Percentiles rank a stretch among this genome's conserved stretches.
Evolutionary conservation across 2,329 filamentous ascomycete species (phyloP).

Genomic region (Talaromyces atroroseus): DNA sequence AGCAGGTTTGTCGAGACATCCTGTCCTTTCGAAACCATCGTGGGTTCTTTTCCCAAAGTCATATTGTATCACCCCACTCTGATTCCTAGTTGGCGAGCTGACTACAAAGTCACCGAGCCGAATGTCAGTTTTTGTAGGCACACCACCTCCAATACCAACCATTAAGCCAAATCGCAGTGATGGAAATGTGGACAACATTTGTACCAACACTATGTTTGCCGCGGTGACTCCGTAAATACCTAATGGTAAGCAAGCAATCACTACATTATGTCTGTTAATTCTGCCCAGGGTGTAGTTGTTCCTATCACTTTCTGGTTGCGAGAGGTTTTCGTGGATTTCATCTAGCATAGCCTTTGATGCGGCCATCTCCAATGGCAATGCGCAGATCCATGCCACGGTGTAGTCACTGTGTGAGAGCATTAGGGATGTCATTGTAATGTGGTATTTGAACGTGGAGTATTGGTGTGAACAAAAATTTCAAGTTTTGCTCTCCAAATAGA

Average conservation of each 20-base stretch:
- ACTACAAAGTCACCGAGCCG: conserved; percentile 21
- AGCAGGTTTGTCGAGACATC: not conserved
- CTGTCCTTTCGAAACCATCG: not conserved
- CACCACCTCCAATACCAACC: conserved; percentile 35
- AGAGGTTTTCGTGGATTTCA: conserved; percentile 5
- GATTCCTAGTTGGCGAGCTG: conserved; percentile 9
- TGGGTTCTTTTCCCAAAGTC: not conserved
- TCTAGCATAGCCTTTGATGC: conserved; percentile 11
- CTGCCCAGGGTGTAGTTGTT: conserved; percentile 21
- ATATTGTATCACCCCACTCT: conserved; percentile 10
- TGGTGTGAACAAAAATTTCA: too few relatives aligned
- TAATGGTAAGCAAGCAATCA: conserved; percentile 22
- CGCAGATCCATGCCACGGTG: not conserved
- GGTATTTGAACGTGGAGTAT: too few relatives aligned
- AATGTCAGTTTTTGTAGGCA: conserved; percentile 15
- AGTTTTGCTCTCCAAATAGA: too few relatives aligned
- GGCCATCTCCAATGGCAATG: not conserved
- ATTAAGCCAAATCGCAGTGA: conserved; percentile 32
- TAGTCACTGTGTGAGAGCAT: not conserved
- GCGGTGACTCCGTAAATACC: conserved; percentile 9
- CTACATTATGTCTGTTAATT: conserved; percentile 20
- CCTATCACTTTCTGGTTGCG: conserved; percentile 13
- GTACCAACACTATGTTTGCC: not conserved
- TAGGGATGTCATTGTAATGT: too few relatives aligned
- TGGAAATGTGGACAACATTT: conserved; percentile 12